Evolutionary conservation across 23 red algal genomes (phyloP), one percentile per base, ranked within the genome.

Genomic region (Gracilaria caudata): DNA sequence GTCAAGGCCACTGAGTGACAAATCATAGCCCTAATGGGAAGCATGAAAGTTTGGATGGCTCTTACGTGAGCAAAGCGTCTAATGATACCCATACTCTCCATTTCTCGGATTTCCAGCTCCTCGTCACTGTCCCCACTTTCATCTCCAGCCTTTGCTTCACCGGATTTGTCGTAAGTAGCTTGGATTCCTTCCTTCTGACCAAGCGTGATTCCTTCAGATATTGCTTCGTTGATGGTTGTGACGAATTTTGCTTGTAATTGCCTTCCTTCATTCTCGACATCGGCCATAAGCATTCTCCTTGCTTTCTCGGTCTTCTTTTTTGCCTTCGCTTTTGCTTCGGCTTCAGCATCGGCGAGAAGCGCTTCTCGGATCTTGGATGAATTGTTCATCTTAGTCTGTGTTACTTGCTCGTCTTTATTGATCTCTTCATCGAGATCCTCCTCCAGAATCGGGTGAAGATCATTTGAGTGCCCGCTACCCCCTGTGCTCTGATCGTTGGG

Each of bases 11-110:
- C 49, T 33, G 86, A 25, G 40, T 61, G 51, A 46, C 86, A 90
- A 13, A 90, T 24, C 32, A 73, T 55, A 66, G 65, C 86, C 28
- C 86, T 47, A 14, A 90, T 70, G 23, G 86, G 74, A 54, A 90
- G 54, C 39, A 73, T 41, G 34, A 90, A 66, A 11, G 33, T 79
- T 13, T 79, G 74, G 26, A 90, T 57, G 63, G 86, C 86, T 79
- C 58, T 90, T 23, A 73, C 32, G 38, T 79, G 76, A n/a, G 86
- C 86, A 68, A 90, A 90, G 12, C 86, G 54, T 23, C 86, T 14
- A 13, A 90, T 81, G 36, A 90, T 81, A 11, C 76, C 86, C 34
- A 81, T 54, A 38, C 86, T 81, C 37, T 90, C 86, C 60, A 90
- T 72, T 53, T 80, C 76, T 37, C 58, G 58, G 7, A 79, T 0